These are phyloP conservation scores for Volvox carteri DNA, from an alignment of 163 green algal species.

Conservation along the genomic window DNA sequence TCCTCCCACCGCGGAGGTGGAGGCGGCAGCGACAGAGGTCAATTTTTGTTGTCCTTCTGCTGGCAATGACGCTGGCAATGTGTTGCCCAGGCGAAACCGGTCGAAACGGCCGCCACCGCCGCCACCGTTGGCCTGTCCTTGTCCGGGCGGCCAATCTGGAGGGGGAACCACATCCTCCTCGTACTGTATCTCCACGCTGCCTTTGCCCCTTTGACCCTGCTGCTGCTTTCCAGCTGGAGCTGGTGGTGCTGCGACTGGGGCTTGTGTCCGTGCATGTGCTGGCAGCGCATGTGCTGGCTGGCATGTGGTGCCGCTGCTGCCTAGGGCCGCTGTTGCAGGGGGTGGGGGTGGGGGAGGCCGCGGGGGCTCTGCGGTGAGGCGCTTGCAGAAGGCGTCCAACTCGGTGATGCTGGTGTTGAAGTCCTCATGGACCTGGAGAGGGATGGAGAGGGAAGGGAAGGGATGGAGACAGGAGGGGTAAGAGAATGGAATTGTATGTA, in stretches of 20 bases:
- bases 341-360: neutral
- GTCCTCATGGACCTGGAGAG: constrained; percentile 35
- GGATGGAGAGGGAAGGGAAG: too few relatives aligned
- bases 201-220: neutral
- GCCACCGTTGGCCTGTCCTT: neutral
- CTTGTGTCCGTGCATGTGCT: too few relatives aligned
- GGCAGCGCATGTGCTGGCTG: neutral
- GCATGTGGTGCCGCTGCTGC: neutral
- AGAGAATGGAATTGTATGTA: too few relatives aligned
- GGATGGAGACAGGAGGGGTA: too few relatives aligned
- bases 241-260: too few relatives aligned
- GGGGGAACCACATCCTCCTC: constrained; percentile 39
- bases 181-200: constrained; percentile 41
- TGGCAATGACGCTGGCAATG: neutral
- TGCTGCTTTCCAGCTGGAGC: neutral
- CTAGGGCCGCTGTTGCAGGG: too few relatives aligned
- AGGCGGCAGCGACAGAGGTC: too few relatives aligned
- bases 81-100: neutral
- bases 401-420: constrained; percentile 21
- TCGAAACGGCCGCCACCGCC: neutral
- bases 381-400: constrained; percentile 28
- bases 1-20: too few relatives aligned
- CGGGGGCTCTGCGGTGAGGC: constrained; percentile 33
- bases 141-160: neutral
- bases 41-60: too few relatives aligned